These are phyloP conservation scores for Sugiyamaella americana DNA, from an alignment of 805 yeast species.

Conservation along the genomic window DNA sequence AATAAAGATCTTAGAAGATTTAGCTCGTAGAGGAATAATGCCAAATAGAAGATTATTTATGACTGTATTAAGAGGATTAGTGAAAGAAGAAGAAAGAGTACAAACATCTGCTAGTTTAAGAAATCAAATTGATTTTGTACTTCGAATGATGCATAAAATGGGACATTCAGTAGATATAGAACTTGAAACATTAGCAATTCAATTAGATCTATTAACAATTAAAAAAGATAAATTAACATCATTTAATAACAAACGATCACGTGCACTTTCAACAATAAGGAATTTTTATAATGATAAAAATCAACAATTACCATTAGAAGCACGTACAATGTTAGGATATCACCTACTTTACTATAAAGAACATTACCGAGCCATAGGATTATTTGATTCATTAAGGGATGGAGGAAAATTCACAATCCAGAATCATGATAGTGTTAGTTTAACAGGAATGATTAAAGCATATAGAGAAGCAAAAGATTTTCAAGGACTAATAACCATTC, in stretches of 20 bases:
- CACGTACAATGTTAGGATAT: constrained; percentile 12
- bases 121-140: constrained; percentile 4
- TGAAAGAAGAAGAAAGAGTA: not conserved
- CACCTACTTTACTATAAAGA: constrained; percentile 10
- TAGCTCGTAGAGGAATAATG: constrained; percentile 10
- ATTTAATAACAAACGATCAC: not conserved
- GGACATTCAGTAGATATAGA: constrained; percentile 11
- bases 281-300: constrained; percentile 3
- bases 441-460: constrained; percentile 11
- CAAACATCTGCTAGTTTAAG: not conserved
- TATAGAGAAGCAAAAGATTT: constrained; percentile 4
- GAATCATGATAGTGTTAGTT: constrained; percentile 18
- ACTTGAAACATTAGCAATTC: constrained; percentile 4
- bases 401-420: constrained; percentile 8
- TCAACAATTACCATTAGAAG: constrained; percentile 5
- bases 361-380: constrained; percentile 7
- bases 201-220: constrained; percentile 4
- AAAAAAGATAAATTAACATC: not conserved
- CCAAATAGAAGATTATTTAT: constrained; percentile 12
- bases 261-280: constrained; percentile 6
- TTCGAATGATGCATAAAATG: constrained; percentile 12
- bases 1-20: constrained; percentile 10
- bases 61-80: constrained; percentile 13
- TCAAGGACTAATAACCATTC: not conserved
- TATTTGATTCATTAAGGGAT: constrained; percentile 14